Conservation (phyloP, 2,329 filamentous ascomycete species). For the Calonectria honghensis region DNA sequence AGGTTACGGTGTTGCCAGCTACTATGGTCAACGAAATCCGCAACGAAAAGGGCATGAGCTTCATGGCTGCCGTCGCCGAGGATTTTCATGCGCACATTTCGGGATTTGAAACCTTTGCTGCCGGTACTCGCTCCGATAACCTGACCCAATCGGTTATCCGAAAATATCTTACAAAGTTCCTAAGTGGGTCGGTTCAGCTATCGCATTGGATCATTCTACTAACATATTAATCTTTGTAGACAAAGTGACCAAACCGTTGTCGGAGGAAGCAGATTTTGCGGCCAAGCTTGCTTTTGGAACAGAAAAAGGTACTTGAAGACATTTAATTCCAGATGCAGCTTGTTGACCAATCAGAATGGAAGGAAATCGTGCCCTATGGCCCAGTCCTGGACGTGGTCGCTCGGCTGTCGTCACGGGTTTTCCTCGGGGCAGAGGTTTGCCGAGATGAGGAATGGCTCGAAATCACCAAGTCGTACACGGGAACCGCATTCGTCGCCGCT, state of each 20-base stretch:
- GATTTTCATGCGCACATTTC: neutral
- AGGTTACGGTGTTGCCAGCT: neutral
- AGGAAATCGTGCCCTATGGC: neutral
- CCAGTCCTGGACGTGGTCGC: neutral
- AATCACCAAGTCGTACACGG: neutral
- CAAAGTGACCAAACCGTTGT: neutral
- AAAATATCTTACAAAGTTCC: neutral
- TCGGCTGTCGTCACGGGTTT: neutral
- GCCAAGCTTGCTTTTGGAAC: neutral
- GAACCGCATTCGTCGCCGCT: neutral
- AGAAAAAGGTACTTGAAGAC: neutral
- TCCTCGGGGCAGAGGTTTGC: neutral
- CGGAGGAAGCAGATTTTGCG: neutral
- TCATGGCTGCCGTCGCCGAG: neutral
- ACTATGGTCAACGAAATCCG: neutral
- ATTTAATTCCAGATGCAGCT: neutral
- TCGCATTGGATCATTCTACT: neutral
- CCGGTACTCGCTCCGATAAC: neutral
- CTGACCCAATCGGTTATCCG: neutral
- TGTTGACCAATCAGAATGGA: neutral
- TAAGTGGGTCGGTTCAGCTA: neutral
- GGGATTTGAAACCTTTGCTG: neutral
- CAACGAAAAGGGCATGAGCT: neutral
- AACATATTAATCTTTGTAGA: neutral
- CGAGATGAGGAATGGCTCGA: neutral